Evolutionary conservation across 176 grass and related monocot species (phyloP).

Genomic region (Hyparrhenia diplandra): DNA sequence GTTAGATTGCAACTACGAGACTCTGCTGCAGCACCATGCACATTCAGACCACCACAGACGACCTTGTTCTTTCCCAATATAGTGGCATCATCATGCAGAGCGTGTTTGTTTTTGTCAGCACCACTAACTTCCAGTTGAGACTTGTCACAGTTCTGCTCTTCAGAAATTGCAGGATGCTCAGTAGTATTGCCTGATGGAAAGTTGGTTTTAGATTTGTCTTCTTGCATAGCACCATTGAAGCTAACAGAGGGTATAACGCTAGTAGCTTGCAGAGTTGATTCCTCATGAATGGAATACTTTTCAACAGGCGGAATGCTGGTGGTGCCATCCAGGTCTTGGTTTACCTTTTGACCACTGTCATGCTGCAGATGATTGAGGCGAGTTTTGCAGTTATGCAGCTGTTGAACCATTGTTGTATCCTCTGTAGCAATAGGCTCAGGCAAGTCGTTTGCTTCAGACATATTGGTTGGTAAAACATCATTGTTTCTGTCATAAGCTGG

Average conservation of each 20-base stretch:
- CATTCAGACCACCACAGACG: background rate
- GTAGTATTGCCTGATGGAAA: background rate
- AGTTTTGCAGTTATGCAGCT: slow-evolving; percentile 6
- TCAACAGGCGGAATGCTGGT: background rate
- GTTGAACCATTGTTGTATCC: slow-evolving; percentile 11
- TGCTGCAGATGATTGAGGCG: background rate
- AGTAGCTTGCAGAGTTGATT: background rate
- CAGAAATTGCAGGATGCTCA: background rate
- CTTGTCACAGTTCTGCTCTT: slow-evolving; percentile 12
- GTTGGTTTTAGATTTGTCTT: slow-evolving; percentile 25
- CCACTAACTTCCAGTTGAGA: slow-evolving; percentile 1
- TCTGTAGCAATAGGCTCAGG: slow-evolving; percentile 20
- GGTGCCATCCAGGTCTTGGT: slow-evolving; percentile 18
- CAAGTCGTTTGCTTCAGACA: background rate
- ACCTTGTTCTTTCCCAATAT: slow-evolving; percentile 27
- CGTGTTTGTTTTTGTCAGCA: background rate
- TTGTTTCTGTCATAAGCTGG: slow-evolving; percentile 8
- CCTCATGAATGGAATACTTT: slow-evolving; percentile 11
- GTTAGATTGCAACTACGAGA: slow-evolving; percentile 11
- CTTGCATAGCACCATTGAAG: slow-evolving; percentile 17
- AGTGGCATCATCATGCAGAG: slow-evolving; percentile 12
- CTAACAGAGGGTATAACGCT: slow-evolving; percentile 1
- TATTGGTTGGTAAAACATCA: slow-evolving; percentile 14
- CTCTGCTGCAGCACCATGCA: slow-evolving; percentile 13
- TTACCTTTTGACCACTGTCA: slow-evolving; percentile 20